Conservation (phyloP, 768 basidiomycete genomes). For the Dioszegia aurantiaca region DNA sequence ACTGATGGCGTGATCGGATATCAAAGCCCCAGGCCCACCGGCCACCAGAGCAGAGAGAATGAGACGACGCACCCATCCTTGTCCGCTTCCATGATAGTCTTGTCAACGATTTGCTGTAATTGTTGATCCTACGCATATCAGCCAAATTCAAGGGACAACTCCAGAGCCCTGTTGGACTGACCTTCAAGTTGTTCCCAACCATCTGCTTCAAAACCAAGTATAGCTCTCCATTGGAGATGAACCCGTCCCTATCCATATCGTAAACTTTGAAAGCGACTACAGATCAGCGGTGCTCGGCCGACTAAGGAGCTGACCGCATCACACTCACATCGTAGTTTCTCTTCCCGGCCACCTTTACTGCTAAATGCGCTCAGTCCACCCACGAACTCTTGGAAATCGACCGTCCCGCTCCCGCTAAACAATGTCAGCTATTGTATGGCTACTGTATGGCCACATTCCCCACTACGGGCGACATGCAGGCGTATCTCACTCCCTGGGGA, state of each 20-base stretch:
- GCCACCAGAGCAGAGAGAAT: no score
- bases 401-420: constrained; percentile 90
- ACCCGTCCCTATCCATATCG: constrained; percentile 96
- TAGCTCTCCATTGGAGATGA: constrained; percentile 95
- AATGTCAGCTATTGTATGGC: neutral
- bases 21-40: no score
- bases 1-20: no score
- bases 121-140: constrained; percentile 75
- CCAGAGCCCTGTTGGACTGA: no score
- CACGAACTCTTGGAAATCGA: constrained; percentile 99
- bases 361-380: constrained; percentile 97
- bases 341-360: constrained; percentile 91
- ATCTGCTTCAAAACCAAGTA: constrained; percentile 99
- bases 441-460: no score
- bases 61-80: constrained; percentile 67
- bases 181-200: constrained; percentile 99
- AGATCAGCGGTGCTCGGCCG: neutral
- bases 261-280: constrained; percentile 99
- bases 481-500: no score
- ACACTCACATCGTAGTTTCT: constrained; percentile 85
- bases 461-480: no score
- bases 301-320: no score
- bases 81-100: constrained; percentile 99
- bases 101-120: constrained; percentile 98
- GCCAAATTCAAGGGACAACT: no score